Base-by-base conservation (phyloP, 768 basidiomycete species). In the Rhodocollybia butyracea region DNA sequence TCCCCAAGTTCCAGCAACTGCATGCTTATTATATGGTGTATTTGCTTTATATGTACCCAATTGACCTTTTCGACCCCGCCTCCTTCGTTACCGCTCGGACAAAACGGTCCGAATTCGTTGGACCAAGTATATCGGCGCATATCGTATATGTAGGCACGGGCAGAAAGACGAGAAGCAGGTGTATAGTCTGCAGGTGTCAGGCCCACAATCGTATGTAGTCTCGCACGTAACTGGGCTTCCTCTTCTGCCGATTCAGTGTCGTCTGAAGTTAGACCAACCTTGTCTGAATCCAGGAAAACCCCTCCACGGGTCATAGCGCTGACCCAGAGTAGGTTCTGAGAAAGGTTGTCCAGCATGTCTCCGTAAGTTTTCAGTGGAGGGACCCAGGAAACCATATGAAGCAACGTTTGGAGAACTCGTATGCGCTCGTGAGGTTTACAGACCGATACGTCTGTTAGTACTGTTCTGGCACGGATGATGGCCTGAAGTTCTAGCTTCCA, bases 141-240 rank as follows among this genome's bases (percentile, higher is more conserved):
- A 57, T 80, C 76, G 60, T 91, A 91, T 17, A 89, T 82, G 57
- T 67, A 83, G 2, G 78, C 78, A 38, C 82, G 76, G 8, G 81
- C 78, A 5, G 66, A 64, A 6, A 73, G 71, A 7, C 76, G 71
- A 17, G 61, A 63, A 22, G 55, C 55, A 4, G 45, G 60, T 38
- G 54, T 64, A n/a, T 67, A 51, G 57, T 88, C 85, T 7, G 50
- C 55, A 5, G 61, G 62, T 0, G 84, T 84, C 22, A 85, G 59
- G 4, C 87, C 87, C 60, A 75, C 83, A 61, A 78, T 73, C 3
- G 78, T 75, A 60, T 86, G 86, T 55, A 89, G 59, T 41, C 72
- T 73, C 1, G 79, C 75, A 34, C 74, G 67, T n/a, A 82, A 61
- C 58, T 82, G 80, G 13, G 62, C 64, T 59, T 81, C 82, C 46